Conservation (phyloP, 352 stramenopile species). For the Elongisporangium prolatum region DNA sequence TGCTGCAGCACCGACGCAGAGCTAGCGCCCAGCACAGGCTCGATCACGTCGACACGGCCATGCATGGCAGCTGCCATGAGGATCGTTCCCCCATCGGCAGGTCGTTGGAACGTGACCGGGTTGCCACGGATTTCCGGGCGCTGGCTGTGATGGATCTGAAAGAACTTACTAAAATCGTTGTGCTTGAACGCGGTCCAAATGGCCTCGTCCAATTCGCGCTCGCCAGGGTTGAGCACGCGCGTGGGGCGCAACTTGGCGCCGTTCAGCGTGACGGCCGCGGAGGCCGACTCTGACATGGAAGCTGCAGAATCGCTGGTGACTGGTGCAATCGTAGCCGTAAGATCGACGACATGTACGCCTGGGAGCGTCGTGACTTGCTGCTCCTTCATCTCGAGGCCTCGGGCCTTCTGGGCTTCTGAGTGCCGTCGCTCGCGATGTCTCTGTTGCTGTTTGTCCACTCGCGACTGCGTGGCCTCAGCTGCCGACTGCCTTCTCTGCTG, state of each 20-base stretch:
- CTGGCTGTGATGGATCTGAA: conserved; percentile 47
- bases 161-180: conserved; percentile 82
- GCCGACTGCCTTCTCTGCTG: conserved; percentile 4
- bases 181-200: conserved; percentile 74
- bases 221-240: conserved; percentile 72
- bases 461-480: conserved; percentile 14
- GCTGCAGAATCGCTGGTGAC: neutral
- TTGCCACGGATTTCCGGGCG: conserved; percentile 34
- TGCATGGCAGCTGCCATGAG: conserved; percentile 77
- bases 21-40: conserved; percentile 47
- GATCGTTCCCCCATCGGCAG: conserved; percentile 62
- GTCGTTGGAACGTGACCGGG: conserved; percentile 57
- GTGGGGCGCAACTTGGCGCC: conserved; percentile 45
- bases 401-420: conserved; percentile 43
- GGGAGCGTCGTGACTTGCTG: conserved; percentile 52
- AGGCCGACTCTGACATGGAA: conserved; percentile 1
- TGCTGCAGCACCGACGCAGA: conserved; percentile 45
- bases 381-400: conserved; percentile 58
- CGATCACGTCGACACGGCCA: conserved; percentile 76
- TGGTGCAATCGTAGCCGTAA: conserved; percentile 27
- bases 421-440: conserved; percentile 46
- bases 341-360: conserved; percentile 62
- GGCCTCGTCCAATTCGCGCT: conserved; percentile 72
- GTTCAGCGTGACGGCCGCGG: conserved; percentile 41
- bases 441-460: conserved; percentile 53